phyloP scores from a whole-genome alignment of 345 rosid species.

The Moringa oleifera region DNA sequence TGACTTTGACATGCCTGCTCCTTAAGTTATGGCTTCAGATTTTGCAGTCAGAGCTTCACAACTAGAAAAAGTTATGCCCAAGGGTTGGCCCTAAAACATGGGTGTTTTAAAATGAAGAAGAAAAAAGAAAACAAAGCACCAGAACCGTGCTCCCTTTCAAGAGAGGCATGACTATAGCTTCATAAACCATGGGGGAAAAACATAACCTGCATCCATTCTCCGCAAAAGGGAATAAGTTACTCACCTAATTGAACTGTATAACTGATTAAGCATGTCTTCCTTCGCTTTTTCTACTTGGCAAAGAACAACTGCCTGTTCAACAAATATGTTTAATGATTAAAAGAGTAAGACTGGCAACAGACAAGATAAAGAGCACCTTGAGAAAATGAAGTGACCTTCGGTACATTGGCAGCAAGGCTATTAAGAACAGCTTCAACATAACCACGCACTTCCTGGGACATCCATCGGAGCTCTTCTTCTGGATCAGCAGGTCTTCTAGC shows the following conservation, averaged over 20 bases:
- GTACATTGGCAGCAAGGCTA: constrained; percentile 98
- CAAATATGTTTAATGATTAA: constrained; percentile 16
- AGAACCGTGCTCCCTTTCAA: background rate
- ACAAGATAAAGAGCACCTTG: constrained; percentile 5
- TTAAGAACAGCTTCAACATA: constrained; percentile 99
- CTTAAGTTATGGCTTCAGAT: no score
- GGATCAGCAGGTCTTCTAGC: constrained; percentile 91
- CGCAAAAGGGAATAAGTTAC: constrained; percentile 1
- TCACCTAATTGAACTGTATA: constrained; percentile 87
- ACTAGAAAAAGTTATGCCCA: no score
- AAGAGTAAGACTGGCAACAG: constrained; percentile 6
- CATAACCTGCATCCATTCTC: background rate
- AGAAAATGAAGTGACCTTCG: constrained; percentile 52
- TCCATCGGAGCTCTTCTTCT: constrained; percentile 98
- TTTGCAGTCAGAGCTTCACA: no score
- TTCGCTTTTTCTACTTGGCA: constrained; percentile 99
- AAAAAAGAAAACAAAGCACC: background rate
- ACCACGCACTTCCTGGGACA: constrained; percentile 99
- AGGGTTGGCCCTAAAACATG: no score
- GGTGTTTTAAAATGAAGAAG: background rate
- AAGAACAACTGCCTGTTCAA: constrained; percentile 89
- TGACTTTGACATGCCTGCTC: no score
- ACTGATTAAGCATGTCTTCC: constrained; percentile 97
- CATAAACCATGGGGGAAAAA: background rate
- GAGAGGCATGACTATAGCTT: background rate